Percentiles rank a stretch among this genome's conserved stretches.
These are phyloP conservation scores for Torrubiella hemipterigena DNA, from an alignment of 2,329 filamentous ascomycete species.

Conservation along the genomic window DNA sequence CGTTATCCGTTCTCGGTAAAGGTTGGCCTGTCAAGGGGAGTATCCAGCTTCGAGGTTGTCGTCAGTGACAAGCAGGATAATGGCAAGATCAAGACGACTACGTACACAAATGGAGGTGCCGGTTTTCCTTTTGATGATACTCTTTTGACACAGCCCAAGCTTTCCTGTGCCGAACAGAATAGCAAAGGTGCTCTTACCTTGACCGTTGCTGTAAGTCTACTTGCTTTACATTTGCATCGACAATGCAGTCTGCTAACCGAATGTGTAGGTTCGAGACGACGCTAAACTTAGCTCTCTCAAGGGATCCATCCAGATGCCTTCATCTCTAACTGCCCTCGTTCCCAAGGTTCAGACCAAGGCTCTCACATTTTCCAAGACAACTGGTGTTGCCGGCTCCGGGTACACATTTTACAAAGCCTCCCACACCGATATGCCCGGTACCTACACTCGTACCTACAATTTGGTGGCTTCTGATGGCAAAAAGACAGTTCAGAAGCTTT, in stretches of 20 bases:
- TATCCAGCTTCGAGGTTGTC: slow-evolving; percentile 14
- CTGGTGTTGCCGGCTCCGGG: neutral
- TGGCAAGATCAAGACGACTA: neutral
- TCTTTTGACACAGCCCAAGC: neutral
- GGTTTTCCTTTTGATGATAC: slow-evolving; percentile 1
- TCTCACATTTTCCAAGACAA: neutral
- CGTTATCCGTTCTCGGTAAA: slow-evolving; percentile 14
- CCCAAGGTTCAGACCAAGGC: neutral
- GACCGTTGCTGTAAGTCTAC: neutral
- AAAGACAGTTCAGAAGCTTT: neutral
- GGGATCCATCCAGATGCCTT: neutral
- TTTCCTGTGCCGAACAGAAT: neutral
- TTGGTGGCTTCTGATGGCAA: neutral
- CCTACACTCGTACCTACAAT: neutral
- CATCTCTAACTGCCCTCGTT: neutral
- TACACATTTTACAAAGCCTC: neutral
- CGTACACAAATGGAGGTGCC: neutral
- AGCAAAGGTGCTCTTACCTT: neutral
- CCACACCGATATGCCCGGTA: neutral
- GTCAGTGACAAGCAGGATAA: slow-evolving; percentile 7
- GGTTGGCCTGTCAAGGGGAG: slow-evolving; percentile 9
- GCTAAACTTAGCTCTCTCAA: neutral
- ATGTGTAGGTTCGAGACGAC: neutral
- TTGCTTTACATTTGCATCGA: neutral
- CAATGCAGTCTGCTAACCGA: neutral